Evolutionary conservation across 2,329 filamentous ascomycete species (phyloP).

Genomic region (Penicillium glabrum): DNA sequence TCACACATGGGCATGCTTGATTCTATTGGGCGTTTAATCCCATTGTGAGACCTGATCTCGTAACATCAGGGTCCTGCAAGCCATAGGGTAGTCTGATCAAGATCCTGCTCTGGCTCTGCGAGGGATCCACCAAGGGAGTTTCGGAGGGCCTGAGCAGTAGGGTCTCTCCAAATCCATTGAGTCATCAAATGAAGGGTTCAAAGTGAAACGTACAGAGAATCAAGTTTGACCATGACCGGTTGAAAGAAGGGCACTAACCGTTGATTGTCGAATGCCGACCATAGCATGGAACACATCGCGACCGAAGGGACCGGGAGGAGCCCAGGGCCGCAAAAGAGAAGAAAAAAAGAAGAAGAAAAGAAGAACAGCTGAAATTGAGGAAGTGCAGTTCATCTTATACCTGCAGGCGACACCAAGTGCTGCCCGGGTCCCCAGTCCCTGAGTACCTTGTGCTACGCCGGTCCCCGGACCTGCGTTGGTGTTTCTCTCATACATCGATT

Average conservation of each 20-base stretch:
- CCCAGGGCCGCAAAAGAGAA: neutral
- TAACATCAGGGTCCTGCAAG: neutral
- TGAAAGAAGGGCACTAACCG: neutral
- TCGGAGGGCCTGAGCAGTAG: too few relatives aligned
- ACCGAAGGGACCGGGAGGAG: neutral
- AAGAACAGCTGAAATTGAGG: neutral
- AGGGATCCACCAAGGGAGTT: neutral
- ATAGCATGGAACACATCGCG: neutral
- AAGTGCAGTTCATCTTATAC: constrained; percentile 11
- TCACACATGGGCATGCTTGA: neutral
- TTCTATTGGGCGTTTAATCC: neutral
- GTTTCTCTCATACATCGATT: neutral
- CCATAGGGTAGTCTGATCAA: neutral
- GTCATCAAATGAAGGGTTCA: neutral
- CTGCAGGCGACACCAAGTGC: neutral
- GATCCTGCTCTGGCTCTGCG: neutral
- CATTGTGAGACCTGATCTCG: neutral
- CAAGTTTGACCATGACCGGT: neutral
- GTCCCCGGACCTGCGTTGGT: constrained; percentile 12
- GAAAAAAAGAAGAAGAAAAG: neutral
- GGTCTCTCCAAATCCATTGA: neutral
- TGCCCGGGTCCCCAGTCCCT: constrained; percentile 22
- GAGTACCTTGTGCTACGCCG: constrained; percentile 24
- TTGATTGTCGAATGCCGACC: neutral
- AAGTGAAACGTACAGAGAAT: neutral